Evolutionary conservation across 371 early-diverging fungal genomes (phyloP), one percentile per base, ranked within the genome.

Genomic region (Circinella umbellata): DNA sequence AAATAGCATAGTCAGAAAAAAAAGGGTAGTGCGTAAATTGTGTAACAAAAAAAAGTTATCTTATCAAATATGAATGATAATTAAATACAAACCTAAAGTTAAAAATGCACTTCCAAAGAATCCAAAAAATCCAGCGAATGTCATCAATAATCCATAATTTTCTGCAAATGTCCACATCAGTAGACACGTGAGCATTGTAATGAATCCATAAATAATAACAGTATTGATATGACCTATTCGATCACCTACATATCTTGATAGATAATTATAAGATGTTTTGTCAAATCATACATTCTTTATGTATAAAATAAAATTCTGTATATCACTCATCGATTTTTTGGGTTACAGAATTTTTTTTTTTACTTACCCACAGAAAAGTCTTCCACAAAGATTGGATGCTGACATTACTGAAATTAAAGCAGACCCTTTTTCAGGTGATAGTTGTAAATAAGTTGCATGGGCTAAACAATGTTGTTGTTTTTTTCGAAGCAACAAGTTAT

Each of bases 361-460:
- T 0, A 15, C 14, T 66, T 69, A 71, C 71, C 83, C 83, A 34
- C 75, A 73, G 2, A 73, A 14, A 18, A 86, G 64, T 39, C 89
- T 82, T 9, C 87, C 89, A 18, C 84, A 38, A 10, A 82, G 83
- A 46, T 83, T 87, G 20, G 76, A 75, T 8, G 74, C 86, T 9
- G 86, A 86, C n/a, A 54, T 63, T 20, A 70, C 61, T 14, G 76
- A 63, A 0, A 76, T 63, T 18, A 76, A 49, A 39, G 63, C 62
- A 1, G 73, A 68, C 4, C 71, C 71, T 70, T 76, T 70, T 14
- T 61, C 59, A 6, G 63, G 13, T 39, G 70, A 62, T 37, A 73
- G 36, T 4, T 73, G 69, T 53, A 68, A 48, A 20, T 49, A 47
- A 3, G 67, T 61, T 17, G 72, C 76, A 59, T 76, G 68, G 0